phyloP scores from a whole-genome alignment of 2,329 filamentous ascomycete genomes.

The Torrubiella hemipterigena region DNA sequence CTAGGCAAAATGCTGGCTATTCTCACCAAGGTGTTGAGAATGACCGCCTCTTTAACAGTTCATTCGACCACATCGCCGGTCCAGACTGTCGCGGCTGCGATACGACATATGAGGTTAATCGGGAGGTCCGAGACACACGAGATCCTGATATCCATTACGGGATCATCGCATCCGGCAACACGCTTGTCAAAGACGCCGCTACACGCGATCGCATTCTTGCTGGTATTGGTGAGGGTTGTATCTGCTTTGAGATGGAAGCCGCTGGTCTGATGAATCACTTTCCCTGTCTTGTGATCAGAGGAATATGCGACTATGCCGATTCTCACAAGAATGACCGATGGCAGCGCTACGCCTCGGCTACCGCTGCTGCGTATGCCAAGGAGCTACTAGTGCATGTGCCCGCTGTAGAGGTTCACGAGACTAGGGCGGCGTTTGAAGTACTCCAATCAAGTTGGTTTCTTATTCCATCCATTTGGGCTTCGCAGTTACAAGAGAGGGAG shows the following conservation, averaged over 20 bases:
- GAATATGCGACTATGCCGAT: conserved; percentile 28
- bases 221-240: background rate
- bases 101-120: background rate
- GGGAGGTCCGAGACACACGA: background rate
- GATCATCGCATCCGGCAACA: conserved; percentile 18
- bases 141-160: conserved; percentile 10
- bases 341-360: conserved; percentile 21
- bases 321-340: conserved; percentile 24
- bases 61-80: conserved; percentile 4
- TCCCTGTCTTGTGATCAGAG: conserved; percentile 23
- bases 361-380: conserved; percentile 18
- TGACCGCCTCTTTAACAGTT: conserved; percentile 7
- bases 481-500: no score
- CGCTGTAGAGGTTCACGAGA: background rate
- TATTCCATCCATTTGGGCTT: no score
- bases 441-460: background rate
- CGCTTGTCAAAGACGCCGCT: conserved; percentile 21
- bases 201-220: conserved; percentile 14
- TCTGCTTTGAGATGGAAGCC: conserved; percentile 21
- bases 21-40: conserved; percentile 8
- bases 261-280: conserved; percentile 15
- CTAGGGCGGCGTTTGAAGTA: background rate
- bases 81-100: conserved; percentile 6
- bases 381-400: conserved; percentile 5
- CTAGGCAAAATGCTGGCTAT: conserved; percentile 3